These are phyloP conservation scores for Anisodus acutangulus DNA, from an alignment of 257 asterid species.

Conservation along the genomic window DNA sequence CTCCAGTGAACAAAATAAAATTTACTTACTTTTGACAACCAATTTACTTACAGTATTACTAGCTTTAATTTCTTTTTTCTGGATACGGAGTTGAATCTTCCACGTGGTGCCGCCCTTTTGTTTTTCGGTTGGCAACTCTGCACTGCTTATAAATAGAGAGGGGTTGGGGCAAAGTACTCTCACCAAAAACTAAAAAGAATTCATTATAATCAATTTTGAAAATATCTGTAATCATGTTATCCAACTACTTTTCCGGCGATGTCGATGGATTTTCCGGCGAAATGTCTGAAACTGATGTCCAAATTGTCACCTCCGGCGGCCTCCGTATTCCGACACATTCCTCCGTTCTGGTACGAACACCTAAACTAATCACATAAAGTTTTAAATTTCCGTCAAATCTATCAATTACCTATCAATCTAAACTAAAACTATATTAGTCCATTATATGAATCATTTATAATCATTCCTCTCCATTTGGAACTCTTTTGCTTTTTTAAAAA, in stretches of 20 bases:
- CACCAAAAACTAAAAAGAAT: not conserved
- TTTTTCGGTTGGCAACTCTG: not conserved
- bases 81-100: not conserved
- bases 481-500: too few species aligned
- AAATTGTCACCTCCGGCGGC: constrained; percentile 66
- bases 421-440: not conserved
- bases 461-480: not conserved
- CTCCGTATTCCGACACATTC: constrained; percentile 70
- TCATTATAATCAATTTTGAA: not conserved
- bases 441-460: not conserved
- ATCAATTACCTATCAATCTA: not conserved
- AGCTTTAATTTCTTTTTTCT: too few species aligned
- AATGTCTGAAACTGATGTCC: constrained; percentile 58
- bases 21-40: too few species aligned
- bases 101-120: not conserved
- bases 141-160: not conserved
- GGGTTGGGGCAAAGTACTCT: not conserved
- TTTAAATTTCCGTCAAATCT: not conserved
- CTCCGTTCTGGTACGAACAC: constrained; percentile 56
- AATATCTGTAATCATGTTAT: not conserved
- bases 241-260: constrained; percentile 36
- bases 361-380: not conserved
- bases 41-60: too few species aligned
- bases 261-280: constrained; percentile 34
- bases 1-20: too few species aligned